Evolutionary conservation across 1,284 basidiomycete species (phyloP).

Genomic region (Boletus sp.): DNA sequence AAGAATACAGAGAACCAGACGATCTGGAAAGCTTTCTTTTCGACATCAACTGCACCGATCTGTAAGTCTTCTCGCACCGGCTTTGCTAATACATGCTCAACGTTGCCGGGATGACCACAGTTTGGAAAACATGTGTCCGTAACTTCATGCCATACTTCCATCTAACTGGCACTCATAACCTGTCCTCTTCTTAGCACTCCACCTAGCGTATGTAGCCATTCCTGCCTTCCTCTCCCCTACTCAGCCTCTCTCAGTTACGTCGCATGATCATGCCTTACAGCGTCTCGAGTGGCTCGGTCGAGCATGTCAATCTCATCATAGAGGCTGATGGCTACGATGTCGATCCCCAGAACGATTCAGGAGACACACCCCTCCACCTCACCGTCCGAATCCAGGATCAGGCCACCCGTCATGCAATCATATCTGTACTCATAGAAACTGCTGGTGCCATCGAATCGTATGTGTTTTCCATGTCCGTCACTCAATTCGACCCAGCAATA

Average conservation of each 20-base stretch:
- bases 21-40: conserved; percentile 31
- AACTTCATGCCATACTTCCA: conserved; percentile 3
- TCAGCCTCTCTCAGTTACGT: neutral
- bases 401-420: conserved; percentile 25
- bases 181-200: conserved; percentile 29
- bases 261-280: conserved; percentile 12
- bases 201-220: conserved; percentile 36
- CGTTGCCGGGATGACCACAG: conserved; percentile 15
- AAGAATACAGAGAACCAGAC: conserved; percentile 26
- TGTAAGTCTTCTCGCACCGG: conserved; percentile 24
- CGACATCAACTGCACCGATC: conserved; percentile 37
- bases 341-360: conserved; percentile 31
- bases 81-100: conserved; percentile 5
- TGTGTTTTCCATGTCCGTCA: conserved; percentile 8
- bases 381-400: conserved; percentile 29
- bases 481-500: neutral
- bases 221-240: neutral
- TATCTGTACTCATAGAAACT: conserved; percentile 27
- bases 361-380: conserved; percentile 37
- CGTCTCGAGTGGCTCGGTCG: conserved; percentile 23
- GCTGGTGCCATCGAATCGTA: conserved; percentile 37
- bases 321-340: conserved; percentile 38
- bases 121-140: conserved; percentile 37
- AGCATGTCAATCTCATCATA: conserved; percentile 31
- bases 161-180: conserved; percentile 20